Evolutionary conservation across 352 stramenopile genomes (phyloP).

Genomic region (Globisporangium cylindrosporum): DNA sequence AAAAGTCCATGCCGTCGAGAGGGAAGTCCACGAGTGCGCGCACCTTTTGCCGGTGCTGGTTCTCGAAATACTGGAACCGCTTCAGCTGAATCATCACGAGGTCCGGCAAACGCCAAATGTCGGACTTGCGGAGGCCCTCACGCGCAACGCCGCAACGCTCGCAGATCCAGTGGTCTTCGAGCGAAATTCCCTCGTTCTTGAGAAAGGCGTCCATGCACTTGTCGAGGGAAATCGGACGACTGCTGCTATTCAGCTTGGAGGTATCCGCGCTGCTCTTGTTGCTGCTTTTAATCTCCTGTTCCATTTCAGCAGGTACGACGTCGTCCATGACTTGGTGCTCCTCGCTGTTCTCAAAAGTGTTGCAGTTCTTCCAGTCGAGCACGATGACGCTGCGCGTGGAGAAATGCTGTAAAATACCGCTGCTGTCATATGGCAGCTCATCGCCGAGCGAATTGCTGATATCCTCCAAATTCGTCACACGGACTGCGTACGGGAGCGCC

Average conservation of each 20-base stretch:
- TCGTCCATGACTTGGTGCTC: conserved; percentile 26
- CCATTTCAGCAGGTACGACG: conserved; percentile 28
- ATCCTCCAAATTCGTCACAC: conserved; percentile 62
- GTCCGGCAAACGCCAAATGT: conserved; percentile 74
- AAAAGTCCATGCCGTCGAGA: conserved; percentile 76
- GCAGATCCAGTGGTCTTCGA: conserved; percentile 76
- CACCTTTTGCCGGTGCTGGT: conserved; percentile 82
- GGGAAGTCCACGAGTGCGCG: conserved; percentile 79
- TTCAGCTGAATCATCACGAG: conserved; percentile 90
- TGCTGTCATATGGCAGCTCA: conserved; percentile 43
- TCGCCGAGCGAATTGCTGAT: conserved; percentile 35
- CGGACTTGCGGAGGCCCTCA: conserved; percentile 50
- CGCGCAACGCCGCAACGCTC: conserved; percentile 64
- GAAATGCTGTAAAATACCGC: conserved; percentile 66
- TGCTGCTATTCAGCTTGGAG: background rate
- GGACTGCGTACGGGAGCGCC: conserved; percentile 47
- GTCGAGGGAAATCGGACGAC: conserved; percentile 41
- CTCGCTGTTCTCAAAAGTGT: conserved; percentile 19
- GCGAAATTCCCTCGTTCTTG: conserved; percentile 61
- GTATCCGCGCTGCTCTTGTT: background rate
- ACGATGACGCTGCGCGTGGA: conserved; percentile 73
- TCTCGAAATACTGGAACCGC: conserved; percentile 86
- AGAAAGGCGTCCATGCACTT: conserved; percentile 76
- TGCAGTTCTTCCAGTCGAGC: conserved; percentile 53
- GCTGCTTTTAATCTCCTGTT: conserved; percentile 8